Evolutionary conservation across 768 basidiomycete genomes (phyloP).

Genomic region (Serendipita sp.): DNA sequence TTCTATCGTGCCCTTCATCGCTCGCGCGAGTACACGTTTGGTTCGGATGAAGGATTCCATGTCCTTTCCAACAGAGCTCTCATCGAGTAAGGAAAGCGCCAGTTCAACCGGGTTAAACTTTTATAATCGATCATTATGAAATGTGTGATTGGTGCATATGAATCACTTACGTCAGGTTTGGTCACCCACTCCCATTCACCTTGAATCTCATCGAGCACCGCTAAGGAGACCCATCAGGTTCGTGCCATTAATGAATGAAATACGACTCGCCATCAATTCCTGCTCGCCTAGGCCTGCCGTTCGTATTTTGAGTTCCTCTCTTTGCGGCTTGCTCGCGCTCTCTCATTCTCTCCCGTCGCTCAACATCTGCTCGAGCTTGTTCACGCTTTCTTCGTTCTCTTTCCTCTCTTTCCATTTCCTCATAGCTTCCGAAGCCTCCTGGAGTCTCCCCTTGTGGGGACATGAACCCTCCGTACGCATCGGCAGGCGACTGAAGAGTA

Average conservation of each 20-base stretch:
- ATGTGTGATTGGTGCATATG: neutral
- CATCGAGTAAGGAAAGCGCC: slow-evolving; percentile 75
- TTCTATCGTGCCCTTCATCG: slow-evolving; percentile 77
- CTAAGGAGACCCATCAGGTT: slow-evolving; percentile 24
- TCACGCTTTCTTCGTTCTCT: slow-evolving; percentile 25
- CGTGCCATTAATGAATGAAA: neutral
- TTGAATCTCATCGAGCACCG: slow-evolving; percentile 69
- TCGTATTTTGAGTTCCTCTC: slow-evolving; percentile 36
- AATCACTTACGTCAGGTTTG: slow-evolving; percentile 50
- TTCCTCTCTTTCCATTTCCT: slow-evolving; percentile 33
- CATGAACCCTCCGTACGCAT: neutral
- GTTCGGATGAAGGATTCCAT: slow-evolving; percentile 63
- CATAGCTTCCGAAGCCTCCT: slow-evolving; percentile 1
- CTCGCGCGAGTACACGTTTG: slow-evolving; percentile 60
- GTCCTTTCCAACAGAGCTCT: slow-evolving; percentile 53
- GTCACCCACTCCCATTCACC: slow-evolving; percentile 84
- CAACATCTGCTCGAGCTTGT: neutral
- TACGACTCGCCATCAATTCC: slow-evolving; percentile 65
- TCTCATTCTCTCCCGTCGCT: slow-evolving; percentile 36
- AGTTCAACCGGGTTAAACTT: slow-evolving; percentile 95
- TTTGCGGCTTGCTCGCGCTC: slow-evolving; percentile 48
- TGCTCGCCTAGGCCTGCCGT: slow-evolving; percentile 44
- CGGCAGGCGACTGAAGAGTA: neutral
- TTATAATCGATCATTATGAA: slow-evolving; percentile 9
- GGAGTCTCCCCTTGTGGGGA: neutral